phyloP scores from a whole-genome alignment of 768 basidiomycete genomes.

The Auriscalpium vulgare region DNA sequence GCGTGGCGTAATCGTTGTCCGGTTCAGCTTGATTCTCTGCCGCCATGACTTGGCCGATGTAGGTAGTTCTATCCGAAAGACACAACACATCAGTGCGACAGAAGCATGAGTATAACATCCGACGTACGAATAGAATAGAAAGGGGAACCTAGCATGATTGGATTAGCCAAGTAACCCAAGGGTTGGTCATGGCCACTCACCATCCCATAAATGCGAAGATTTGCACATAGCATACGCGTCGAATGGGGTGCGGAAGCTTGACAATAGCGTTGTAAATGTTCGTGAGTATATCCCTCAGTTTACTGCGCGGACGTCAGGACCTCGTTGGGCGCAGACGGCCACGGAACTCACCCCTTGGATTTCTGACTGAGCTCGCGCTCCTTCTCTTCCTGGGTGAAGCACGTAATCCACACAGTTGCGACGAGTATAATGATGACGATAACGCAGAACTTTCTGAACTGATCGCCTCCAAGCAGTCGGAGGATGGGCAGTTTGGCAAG shows the following conservation, averaged over 20 bases:
- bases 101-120: background rate
- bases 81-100: slow-evolving; percentile 2
- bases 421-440: slow-evolving; percentile 75
- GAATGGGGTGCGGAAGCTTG: slow-evolving; percentile 76
- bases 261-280: slow-evolving; percentile 71
- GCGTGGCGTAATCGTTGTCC: slow-evolving; percentile 73
- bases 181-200: slow-evolving; percentile 30
- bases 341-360: slow-evolving; percentile 22
- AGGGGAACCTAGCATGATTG: slow-evolving; percentile 67
- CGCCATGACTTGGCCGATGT: slow-evolving; percentile 92
- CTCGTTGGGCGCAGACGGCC: background rate
- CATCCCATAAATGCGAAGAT: slow-evolving; percentile 97
- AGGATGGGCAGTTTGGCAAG: slow-evolving; percentile 73
- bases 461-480: slow-evolving; percentile 74
- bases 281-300: slow-evolving; percentile 60
- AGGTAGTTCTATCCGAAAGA: slow-evolving; percentile 60
- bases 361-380: slow-evolving; percentile 41
- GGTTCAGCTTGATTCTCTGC: slow-evolving; percentile 67
- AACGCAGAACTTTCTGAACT: slow-evolving; percentile 95
- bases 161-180: background rate
- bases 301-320: slow-evolving; percentile 28
- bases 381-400: slow-evolving; percentile 76
- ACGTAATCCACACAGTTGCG: slow-evolving; percentile 81
- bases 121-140: slow-evolving; percentile 81
- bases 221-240: slow-evolving; percentile 88